Evolutionary conservation across 345 rosid species (phyloP), one percentile per base, ranked within the genome.

Genomic region (Lepidium africanum): DNA sequence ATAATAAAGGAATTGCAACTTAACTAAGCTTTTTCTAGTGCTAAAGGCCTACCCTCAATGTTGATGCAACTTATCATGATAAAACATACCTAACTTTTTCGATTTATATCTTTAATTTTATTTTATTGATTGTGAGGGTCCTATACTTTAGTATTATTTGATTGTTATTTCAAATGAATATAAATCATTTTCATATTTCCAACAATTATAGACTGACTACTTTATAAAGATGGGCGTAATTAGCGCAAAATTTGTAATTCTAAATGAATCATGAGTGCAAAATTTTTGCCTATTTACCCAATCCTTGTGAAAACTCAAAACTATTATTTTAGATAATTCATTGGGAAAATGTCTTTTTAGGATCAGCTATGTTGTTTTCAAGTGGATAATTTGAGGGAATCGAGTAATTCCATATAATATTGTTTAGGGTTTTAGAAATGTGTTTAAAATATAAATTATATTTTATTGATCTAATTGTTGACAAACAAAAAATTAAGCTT

Each of bases 31-130:
- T 41, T 40, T 36, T 41, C 32, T 59, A 73, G 67, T 59, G 77
- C 48, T 39, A 39, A 52, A 59, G 68, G 68, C 72, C 50, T 66
- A 42, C 62, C 62, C 68, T 51, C 49, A 43, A 16, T 61, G 73
- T 52, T 52, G 72, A 74, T 67, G 72, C 72, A 73, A 73, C 77
- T 73, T 66, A 43, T 67, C 63, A 74, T 66, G 68, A 73, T 66
- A 15, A 67, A 30, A 37, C 62, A 73, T 27, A 52, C 68, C 72
- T 51, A 65, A 57, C 47, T 65, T 65, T 21, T 73, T 58, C 21
- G 6, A 14, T 40, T 35, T 46, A 13, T 52, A 30, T 57, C 52
- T 9, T 56, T 56, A 19, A 48, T 47, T 5, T 57, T 39, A 21
- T 56, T n/a, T n/a, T n/a, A n/a, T 68, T 45, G 12, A 56, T 56